Evolutionary conservation across 495 filamentous ascomycete genomes (phyloP).

Genomic region (Tuber magnatum): DNA sequence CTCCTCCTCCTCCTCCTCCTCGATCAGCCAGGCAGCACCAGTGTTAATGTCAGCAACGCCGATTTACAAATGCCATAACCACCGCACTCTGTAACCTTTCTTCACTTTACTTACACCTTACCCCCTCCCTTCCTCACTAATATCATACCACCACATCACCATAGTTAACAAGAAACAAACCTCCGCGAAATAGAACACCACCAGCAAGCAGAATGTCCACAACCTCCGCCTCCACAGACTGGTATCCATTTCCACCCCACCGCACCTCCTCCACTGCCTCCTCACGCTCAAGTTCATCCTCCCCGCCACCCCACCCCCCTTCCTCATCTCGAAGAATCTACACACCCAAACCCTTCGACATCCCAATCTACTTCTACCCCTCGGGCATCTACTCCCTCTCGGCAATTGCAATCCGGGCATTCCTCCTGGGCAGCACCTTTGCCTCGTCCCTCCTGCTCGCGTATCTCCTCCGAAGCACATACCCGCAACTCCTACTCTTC

Average conservation of each 20-base stretch:
- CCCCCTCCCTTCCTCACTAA: not conserved
- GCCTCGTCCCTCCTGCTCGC: constrained; percentile 46
- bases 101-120: not conserved
- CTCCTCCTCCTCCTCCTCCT: not conserved
- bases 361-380: constrained; percentile 45
- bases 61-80: not conserved
- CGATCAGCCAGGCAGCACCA: too few relatives aligned
- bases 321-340: not conserved
- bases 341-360: constrained; percentile 16
- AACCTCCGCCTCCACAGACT: constrained; percentile 13
- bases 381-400: constrained; percentile 61
- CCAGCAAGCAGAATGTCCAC: not conserved
- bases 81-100: not conserved
- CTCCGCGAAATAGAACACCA: not conserved
- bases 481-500: constrained; percentile 85
- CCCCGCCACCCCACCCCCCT: constrained; percentile 7
- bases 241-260: constrained; percentile 18
- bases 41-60: not conserved
- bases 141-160: not conserved
- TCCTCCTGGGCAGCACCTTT: constrained; percentile 49
- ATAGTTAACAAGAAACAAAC: not conserved
- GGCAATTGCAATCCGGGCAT: constrained; percentile 67
- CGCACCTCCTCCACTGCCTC: constrained; percentile 12
- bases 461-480: constrained; percentile 44
- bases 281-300: constrained; percentile 18